Base-by-base conservation (phyloP, 2,329 filamentous ascomycete species). In the Penicillium sp. region DNA sequence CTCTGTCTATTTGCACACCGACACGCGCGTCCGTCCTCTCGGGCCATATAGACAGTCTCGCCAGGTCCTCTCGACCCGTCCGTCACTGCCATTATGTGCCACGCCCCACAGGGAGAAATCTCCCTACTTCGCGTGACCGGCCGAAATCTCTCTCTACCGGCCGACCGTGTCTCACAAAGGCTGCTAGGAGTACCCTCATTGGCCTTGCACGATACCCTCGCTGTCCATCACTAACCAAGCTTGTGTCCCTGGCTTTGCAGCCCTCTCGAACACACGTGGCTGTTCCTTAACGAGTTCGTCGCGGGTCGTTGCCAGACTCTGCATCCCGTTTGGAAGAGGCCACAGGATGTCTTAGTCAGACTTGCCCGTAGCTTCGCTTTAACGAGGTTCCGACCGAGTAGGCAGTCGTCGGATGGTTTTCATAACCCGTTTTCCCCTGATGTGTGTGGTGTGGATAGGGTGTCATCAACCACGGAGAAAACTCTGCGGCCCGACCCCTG, bases 391-490 rank as follows among this genome's bases (percentile, higher is more conserved):
- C 38, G 38, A 40, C 38, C 38, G 51, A 60, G 54, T 63, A 55
- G 40, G 51, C 61, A 58, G 49, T 63, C 53, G 51, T 58, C 61
- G 58, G 58, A 63, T 60, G 57, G 54, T 62, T 57, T 57, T 60
- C 49, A 60, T 60, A 55, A 54, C 57, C 60, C 54, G 55, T 62
- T 57, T 57, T 43, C 40, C 40, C 54, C 53, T 46, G 22, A 14
- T 46, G 16, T 46, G 43, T 46, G 57, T 63, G 54, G 57, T 51
- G 55, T 60, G 54, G 57, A 49, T 38, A 22, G 54, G 40, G n/a
- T 25, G 54, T 49, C 55, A 52, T 35, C 45, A 62, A 55, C 59
- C 52, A 49, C 52, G 56, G 59, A 56, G 19, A 22, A 62, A 62
- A 62, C 52, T 62, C 45, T 61, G 45, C 59, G 59, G 59, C 52